A percentile compares a stretch with the other conserved stretches of the same genome.
Evolutionary conservation across 768 basidiomycete genomes (phyloP).

Genomic region (Clitopilus passeckerianus): DNA sequence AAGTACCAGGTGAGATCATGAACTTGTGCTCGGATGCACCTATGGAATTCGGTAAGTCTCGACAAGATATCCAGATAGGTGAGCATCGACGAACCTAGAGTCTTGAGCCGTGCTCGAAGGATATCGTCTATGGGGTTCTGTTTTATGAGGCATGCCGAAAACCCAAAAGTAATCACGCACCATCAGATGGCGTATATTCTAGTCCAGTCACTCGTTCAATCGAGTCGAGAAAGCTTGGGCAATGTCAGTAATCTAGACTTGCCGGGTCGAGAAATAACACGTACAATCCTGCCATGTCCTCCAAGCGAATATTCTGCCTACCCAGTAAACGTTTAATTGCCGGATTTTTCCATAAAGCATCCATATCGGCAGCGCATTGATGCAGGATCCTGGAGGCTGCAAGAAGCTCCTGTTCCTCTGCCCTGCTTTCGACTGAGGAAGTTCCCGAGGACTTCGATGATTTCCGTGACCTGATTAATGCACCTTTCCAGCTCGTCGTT

Average conservation of each 20-base stretch:
- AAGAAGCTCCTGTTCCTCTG: constrained; percentile 42
- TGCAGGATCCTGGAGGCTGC: constrained; percentile 57
- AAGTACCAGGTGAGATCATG: constrained; percentile 42
- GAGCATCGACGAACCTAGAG: constrained; percentile 27
- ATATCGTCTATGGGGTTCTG: constrained; percentile 52
- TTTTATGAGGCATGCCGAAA: not conserved
- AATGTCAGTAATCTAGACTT: not conserved
- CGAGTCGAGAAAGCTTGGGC: constrained; percentile 61
- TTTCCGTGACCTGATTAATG: constrained; percentile 30
- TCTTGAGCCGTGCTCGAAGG: constrained; percentile 65
- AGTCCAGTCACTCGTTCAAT: constrained; percentile 56
- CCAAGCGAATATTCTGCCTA: constrained; percentile 49
- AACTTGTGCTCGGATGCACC: constrained; percentile 73
- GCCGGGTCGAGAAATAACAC: constrained; percentile 17
- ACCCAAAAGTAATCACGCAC: constrained; percentile 25
- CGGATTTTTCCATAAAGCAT: constrained; percentile 56
- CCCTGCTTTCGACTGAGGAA: constrained; percentile 22
- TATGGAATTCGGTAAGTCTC: constrained; percentile 6
- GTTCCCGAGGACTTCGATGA: constrained; percentile 9
- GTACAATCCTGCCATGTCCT: constrained; percentile 73
- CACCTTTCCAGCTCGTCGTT: constrained; percentile 42
- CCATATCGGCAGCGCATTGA: constrained; percentile 61
- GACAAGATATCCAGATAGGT: not conserved
- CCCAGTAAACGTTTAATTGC: constrained; percentile 46
- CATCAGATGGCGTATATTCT: constrained; percentile 65